phyloP scores from a whole-genome alignment of 2,329 filamentous ascomycete species.

The Neurospora crassa region DNA sequence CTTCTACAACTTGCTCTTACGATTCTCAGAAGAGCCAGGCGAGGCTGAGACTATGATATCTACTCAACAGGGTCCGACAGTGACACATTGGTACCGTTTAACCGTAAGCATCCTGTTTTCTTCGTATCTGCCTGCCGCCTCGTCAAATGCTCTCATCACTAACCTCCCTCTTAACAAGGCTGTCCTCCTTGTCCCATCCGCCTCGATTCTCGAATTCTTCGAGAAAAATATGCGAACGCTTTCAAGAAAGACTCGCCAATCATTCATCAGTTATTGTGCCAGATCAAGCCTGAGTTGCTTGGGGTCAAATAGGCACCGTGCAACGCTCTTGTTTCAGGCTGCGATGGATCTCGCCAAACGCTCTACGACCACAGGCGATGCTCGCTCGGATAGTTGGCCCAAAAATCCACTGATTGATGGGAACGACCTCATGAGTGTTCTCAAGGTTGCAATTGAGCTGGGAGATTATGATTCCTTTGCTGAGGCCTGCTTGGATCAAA shows the following conservation, averaged over 20 bases:
- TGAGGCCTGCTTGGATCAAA: background rate
- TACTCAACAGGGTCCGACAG: background rate
- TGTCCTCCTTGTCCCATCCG: background rate
- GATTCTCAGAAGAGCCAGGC: no score
- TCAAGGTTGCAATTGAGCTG: background rate
- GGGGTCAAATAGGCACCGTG: background rate
- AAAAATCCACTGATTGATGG: background rate
- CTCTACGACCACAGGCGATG: background rate
- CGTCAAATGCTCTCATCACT: background rate
- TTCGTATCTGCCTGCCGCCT: background rate
- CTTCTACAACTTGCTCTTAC: background rate
- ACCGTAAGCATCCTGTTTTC: background rate
- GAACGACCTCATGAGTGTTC: background rate
- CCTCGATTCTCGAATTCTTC: background rate
- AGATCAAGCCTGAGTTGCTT: background rate
- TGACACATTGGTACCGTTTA: slow-evolving; percentile 3
- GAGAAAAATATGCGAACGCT: background rate
- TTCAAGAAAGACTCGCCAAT: background rate
- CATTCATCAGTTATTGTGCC: background rate
- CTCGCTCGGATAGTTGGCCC: background rate
- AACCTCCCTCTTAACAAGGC: background rate
- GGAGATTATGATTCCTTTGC: background rate
- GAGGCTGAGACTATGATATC: background rate
- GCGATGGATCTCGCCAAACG: background rate
- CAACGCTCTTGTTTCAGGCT: background rate